These are phyloP conservation scores for Neobulgaria alba DNA, from an alignment of 2,329 filamentous ascomycete genomes.

Conservation along the genomic window DNA sequence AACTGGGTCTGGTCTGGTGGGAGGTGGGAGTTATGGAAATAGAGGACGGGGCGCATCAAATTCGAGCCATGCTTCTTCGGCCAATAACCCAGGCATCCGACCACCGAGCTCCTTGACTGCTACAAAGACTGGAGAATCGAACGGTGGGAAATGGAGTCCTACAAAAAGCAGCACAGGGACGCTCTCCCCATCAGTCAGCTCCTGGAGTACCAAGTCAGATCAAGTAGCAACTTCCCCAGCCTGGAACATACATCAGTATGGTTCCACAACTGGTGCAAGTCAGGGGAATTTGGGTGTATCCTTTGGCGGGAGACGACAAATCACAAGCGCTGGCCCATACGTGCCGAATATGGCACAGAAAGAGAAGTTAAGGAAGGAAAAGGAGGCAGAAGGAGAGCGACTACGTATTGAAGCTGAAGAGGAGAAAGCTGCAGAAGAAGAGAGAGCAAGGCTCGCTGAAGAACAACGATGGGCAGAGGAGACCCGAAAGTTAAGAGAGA, in stretches of 20 bases:
- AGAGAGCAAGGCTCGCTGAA: slow-evolving; percentile 52
- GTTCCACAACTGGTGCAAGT: slow-evolving; percentile 95
- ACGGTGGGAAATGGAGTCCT: slow-evolving; percentile 52
- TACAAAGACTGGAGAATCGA: slow-evolving; percentile 29
- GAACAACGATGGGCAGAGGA: slow-evolving; percentile 61
- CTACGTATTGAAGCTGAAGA: slow-evolving; percentile 45
- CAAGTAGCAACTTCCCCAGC: slow-evolving; percentile 76
- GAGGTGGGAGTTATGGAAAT: slow-evolving; percentile 34
- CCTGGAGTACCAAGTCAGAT: slow-evolving; percentile 82
- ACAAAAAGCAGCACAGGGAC: slow-evolving; percentile 48
- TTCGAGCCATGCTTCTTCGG: slow-evolving; percentile 50
- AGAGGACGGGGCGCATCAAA: slow-evolving; percentile 43
- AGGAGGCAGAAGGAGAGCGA: slow-evolving; percentile 51
- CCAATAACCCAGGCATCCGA: slow-evolving; percentile 36
- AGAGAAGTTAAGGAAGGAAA: slow-evolving; percentile 55
- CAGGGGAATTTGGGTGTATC: slow-evolving; percentile 91
- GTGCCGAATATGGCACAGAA: slow-evolving; percentile 82
- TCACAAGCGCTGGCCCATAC: slow-evolving; percentile 70
- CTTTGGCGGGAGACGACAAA: slow-evolving; percentile 86
- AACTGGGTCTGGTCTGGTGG: slow-evolving; percentile 49
- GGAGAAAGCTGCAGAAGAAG: slow-evolving; percentile 49
- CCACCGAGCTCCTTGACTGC: slow-evolving; percentile 30
- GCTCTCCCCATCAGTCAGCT: slow-evolving; percentile 58
- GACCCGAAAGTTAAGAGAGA: slow-evolving; percentile 48
- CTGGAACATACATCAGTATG: slow-evolving; percentile 98